phyloP scores from a whole-genome alignment of 2,329 filamentous ascomycete genomes.

The Fusarium mangiferae region DNA sequence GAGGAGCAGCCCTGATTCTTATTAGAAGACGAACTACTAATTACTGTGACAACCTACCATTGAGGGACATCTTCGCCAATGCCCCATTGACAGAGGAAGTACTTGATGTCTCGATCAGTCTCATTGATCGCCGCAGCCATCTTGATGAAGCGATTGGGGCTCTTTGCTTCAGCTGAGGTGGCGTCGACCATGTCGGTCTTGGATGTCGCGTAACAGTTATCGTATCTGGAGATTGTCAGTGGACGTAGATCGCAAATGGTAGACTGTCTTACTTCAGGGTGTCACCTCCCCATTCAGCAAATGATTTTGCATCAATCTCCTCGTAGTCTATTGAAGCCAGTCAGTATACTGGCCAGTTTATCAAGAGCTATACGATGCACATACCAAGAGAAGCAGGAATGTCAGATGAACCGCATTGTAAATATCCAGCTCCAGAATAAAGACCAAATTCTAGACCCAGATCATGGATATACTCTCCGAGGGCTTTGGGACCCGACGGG shows the following conservation, averaged over 20 bases:
- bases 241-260: rapidly evolving
- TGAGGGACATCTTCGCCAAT: constrained; percentile 58
- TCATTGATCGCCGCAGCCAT: constrained; percentile 57
- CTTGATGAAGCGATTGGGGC: constrained; percentile 55
- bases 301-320: constrained; percentile 53
- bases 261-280: constrained; percentile 64
- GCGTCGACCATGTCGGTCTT: constrained; percentile 56
- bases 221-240: constrained; percentile 49
- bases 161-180: constrained; percentile 51
- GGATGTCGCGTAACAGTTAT: constrained; percentile 60
- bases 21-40: not conserved
- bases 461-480: constrained; percentile 61
- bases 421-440: constrained; percentile 62
- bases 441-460: constrained; percentile 63
- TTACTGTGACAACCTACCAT: constrained; percentile 45
- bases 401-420: constrained; percentile 56
- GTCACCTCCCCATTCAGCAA: constrained; percentile 58
- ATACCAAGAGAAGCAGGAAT: constrained; percentile 57
- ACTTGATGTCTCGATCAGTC: constrained; percentile 55
- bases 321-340: constrained; percentile 49
- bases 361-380: not conserved
- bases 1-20: constrained; percentile 49
- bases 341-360: rapidly evolving
- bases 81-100: constrained; percentile 65
- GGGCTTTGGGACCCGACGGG: constrained; percentile 59